These are phyloP conservation scores for Mortierella alpina DNA, from an alignment of 192 early-diverging fungal genomes.

Conservation along the genomic window DNA sequence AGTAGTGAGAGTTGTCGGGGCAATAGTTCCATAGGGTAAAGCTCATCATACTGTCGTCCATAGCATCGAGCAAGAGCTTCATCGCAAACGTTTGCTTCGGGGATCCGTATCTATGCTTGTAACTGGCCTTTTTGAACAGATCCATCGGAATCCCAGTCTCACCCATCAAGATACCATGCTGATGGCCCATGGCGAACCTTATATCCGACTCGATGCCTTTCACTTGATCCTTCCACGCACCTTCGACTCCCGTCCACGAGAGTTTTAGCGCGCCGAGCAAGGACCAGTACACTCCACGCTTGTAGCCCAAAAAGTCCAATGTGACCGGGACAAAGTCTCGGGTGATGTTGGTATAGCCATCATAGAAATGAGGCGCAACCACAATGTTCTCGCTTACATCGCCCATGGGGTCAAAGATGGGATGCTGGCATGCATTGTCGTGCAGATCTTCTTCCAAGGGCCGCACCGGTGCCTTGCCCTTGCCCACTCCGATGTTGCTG, in stretches of 20 bases:
- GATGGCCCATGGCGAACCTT: constrained; percentile 8
- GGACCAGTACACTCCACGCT: constrained; percentile 35
- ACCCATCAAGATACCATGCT: constrained; percentile 42
- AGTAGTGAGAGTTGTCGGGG: constrained; percentile 56
- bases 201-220: constrained; percentile 36
- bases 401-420: constrained; percentile 34
- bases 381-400: constrained; percentile 45
- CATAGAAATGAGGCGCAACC: constrained; percentile 49
- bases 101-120: constrained; percentile 23
- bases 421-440: constrained; percentile 34
- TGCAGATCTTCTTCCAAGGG: constrained; percentile 14
- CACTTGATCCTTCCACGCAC: constrained; percentile 27
- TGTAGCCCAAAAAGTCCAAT: constrained; percentile 42
- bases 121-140: constrained; percentile 40
- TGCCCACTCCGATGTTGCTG: background rate
- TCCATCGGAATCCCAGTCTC: constrained; percentile 49
- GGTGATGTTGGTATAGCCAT: constrained; percentile 43
- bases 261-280: constrained; percentile 33
- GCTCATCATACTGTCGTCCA: constrained; percentile 58
- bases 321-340: constrained; percentile 50
- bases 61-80: constrained; percentile 59
- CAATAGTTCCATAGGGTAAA: constrained; percentile 67
- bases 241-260: constrained; percentile 17
- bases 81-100: constrained; percentile 60
- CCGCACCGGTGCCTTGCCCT: constrained; percentile 1